Evolutionary conservation across 768 basidiomycete species (phyloP).

Genomic region (Boletus reticulatus): DNA sequence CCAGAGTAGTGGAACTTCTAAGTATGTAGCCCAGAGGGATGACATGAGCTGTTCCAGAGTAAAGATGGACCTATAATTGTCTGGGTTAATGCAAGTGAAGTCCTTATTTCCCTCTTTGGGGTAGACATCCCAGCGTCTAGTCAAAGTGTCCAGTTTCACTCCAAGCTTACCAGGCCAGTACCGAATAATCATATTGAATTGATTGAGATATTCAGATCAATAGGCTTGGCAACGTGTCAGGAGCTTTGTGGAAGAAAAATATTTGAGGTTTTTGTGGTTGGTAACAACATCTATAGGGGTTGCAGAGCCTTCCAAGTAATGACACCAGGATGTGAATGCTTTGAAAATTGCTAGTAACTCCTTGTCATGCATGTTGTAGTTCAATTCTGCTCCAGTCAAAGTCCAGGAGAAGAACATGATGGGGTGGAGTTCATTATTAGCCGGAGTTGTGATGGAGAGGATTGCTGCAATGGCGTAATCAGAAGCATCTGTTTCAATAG

Average conservation of each 20-base stretch:
- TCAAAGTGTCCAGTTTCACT: background rate
- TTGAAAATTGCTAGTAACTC: background rate
- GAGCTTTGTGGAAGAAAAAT: no score
- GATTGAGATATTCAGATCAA: background rate
- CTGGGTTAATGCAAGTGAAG: background rate
- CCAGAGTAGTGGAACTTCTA: no score
- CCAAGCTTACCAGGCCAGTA: background rate
- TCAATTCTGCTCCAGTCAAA: background rate
- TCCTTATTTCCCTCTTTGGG: slow-evolving; percentile 2
- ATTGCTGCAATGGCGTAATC: background rate
- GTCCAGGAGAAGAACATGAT: background rate
- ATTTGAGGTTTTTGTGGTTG: no score
- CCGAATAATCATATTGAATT: background rate
- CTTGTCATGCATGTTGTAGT: background rate
- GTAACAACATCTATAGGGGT: no score
- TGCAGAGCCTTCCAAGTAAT: no score
- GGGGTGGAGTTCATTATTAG: background rate
- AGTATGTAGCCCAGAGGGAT: no score
- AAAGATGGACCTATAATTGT: background rate
- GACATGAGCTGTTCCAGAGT: background rate
- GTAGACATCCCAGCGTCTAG: background rate
- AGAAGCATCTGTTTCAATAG: background rate
- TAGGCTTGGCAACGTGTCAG: no score
- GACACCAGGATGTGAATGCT: no score
- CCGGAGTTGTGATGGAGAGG: background rate